Conservation (phyloP, 2,329 filamentous ascomycete species). For the Penicillium sp. region DNA sequence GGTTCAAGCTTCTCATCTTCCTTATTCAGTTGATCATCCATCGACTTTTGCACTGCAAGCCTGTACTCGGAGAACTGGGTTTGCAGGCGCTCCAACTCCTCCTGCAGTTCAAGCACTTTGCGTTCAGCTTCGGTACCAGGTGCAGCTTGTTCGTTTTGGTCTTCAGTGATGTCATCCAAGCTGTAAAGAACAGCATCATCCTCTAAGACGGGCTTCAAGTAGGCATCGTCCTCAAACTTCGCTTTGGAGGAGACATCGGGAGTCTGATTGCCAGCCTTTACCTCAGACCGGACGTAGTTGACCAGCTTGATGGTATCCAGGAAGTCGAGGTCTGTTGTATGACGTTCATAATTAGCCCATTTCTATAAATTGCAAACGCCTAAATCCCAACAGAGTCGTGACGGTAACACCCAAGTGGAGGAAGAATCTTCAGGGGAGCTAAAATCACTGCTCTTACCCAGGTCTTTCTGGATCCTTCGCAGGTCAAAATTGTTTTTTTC, state of each 20-base stretch:
- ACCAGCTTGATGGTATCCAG: slow-evolving; percentile 67
- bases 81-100: slow-evolving; percentile 54
- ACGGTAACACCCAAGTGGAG: neutral
- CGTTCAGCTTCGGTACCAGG: slow-evolving; percentile 37
- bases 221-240: slow-evolving; percentile 70
- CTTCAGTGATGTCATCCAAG: slow-evolving; percentile 66
- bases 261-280: slow-evolving; percentile 40
- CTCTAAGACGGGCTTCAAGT: slow-evolving; percentile 75
- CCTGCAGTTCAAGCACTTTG: slow-evolving; percentile 54
- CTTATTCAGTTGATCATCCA: slow-evolving; percentile 59
- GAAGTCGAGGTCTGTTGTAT: slow-evolving; percentile 57
- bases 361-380: neutral
- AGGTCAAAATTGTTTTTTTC: slow-evolving; percentile 64
- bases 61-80: slow-evolving; percentile 62
- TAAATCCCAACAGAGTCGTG: no score
- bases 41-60: slow-evolving; percentile 58
- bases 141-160: slow-evolving; percentile 25
- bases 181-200: slow-evolving; percentile 86
- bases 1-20: slow-evolving; percentile 42
- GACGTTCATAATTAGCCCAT: slow-evolving; percentile 15
- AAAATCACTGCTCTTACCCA: slow-evolving; percentile 36
- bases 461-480: slow-evolving; percentile 49
- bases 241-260: slow-evolving; percentile 55
- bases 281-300: slow-evolving; percentile 56
- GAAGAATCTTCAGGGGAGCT: slow-evolving; percentile 1